Base-by-base conservation (phyloP, 1,284 basidiomycete genomes). In the Vanrija pseudolonga region DNA sequence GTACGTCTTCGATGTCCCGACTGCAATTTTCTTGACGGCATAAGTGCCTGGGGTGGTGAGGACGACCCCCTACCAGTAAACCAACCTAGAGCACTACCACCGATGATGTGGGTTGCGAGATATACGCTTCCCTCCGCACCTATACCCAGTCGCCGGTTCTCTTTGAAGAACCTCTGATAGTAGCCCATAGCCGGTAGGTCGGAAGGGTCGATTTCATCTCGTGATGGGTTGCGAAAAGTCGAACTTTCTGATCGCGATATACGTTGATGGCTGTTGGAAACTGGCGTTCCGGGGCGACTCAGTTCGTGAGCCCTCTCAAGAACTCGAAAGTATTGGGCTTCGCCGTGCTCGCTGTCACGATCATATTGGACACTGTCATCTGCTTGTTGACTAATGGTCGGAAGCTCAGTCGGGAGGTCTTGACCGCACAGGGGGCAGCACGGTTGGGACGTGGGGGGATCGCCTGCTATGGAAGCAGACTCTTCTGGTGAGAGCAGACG, bases 11-110 rank as follows among this genome's bases (percentile, higher is more conserved):
- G 89, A 92, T 63, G 90, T 84, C 32, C 93, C 92, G 0, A 97
- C 88, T 0, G 92, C 91, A 36, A 97, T 90, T 73, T 95, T 96
- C 78, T 97, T 97, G 49, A 97, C 89, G 0, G 93, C 93, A 69
- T 92, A 93, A 2, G 66, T 67, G 1, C 72, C 72, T 74, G 14
- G 6, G 23, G 15, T 11, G 3, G 26, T 57, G 28, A 55, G 52
- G 37, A 37, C 23, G 11, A 40, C 20, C 14, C 2, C 37, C 12
- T 45, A 8, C 40, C 24, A 14, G 18, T 4, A 6, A 52, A 50
- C 66, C 43, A 41, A 70, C 59, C 59, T 4, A 72, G 53, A 0
- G 62, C 61, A 41, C 68, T 70, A 12, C 68, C 71, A 6, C 68
- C 64, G 28, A 73, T 73, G 17, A 62, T 47, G 52, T 71, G 68